Evolutionary conservation across 306 rosid species (phyloP), one percentile per base, ranked within the genome.

Genomic region (Rubus idaeus): DNA sequence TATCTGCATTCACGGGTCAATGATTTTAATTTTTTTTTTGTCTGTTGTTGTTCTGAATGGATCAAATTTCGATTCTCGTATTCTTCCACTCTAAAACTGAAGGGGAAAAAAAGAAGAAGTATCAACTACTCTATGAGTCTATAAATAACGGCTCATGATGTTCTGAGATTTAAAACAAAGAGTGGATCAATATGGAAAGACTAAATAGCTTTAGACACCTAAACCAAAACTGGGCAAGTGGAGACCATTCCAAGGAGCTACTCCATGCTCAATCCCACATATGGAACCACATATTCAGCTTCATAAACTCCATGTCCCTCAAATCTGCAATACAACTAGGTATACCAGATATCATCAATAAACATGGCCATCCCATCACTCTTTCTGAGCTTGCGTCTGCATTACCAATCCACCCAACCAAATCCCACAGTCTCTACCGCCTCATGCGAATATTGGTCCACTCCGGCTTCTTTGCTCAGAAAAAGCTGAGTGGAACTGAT

Each of bases 241-340:
- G 66, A 61, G 41, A 26, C 8, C 42, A 61, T 61, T 61, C 66
- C 66, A 26, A 61, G 41, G 41, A 61, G 42, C 66, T 61, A 61
- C 66, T 61, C 41, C 66, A 30, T 26, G 82, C 88, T 68, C 87
- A 86, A 82, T 52, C 75, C 40, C 85, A 83, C 40, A 76, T 85
- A 44, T 86, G 83, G 80, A 82, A 84, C 14, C 82, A 84, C 56
- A 68, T 78, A 7, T 86, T 82, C 30, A 66, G 62, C 47, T 84
- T 86, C 70, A 80, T 79, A 53, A 86, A 86, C 17, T 81, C 80
- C 21, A 78, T 86, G 88, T 82, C 85, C 50, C 86, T 84, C 56
- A 87, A 80, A 79, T 87, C 86, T 74, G 90, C 90, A 44, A 66
- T 82, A 70, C 84, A 88, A 37, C 58, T 88, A 7, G 79, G 77